These are phyloP conservation scores for Metschnikowia gruessii DNA, from an alignment of 805 yeast species.

Conservation along the genomic window DNA sequence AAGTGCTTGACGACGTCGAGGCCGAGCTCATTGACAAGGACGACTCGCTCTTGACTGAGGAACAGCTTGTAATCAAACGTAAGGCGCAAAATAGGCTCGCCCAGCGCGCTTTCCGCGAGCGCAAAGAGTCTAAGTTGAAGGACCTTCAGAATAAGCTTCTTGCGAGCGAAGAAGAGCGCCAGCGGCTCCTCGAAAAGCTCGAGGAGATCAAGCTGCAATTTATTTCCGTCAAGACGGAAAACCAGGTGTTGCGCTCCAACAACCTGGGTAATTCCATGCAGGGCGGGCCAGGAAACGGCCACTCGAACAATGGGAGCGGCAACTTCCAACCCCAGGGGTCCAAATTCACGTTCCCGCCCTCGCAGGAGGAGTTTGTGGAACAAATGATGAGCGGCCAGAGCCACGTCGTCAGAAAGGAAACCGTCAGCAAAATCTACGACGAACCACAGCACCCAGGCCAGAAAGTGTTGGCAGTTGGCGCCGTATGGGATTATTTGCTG, in stretches of 20 bases:
- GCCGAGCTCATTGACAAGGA: slow-evolving; percentile 35
- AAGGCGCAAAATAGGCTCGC: slow-evolving; percentile 85
- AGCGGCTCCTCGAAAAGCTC: slow-evolving; percentile 44
- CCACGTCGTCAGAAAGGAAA: slow-evolving; percentile 15
- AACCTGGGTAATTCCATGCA: neutral
- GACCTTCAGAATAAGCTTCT: slow-evolving; percentile 60
- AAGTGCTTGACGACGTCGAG: slow-evolving; percentile 31
- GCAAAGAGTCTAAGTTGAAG: slow-evolving; percentile 69
- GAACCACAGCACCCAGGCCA: slow-evolving; percentile 39
- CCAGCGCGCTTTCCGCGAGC: slow-evolving; percentile 80
- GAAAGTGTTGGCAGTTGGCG: slow-evolving; percentile 64
- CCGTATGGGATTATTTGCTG: slow-evolving; percentile 77
- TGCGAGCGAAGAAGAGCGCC: slow-evolving; percentile 55
- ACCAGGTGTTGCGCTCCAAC: slow-evolving; percentile 44
- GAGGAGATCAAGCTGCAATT: slow-evolving; percentile 54
- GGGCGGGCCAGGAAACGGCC: no score
- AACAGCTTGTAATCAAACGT: slow-evolving; percentile 50
- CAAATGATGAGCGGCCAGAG: slow-evolving; percentile 30
- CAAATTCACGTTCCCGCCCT: slow-evolving; percentile 35
- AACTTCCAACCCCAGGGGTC: neutral
- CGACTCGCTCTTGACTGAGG: slow-evolving; percentile 37
- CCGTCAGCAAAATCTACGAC: slow-evolving; percentile 33
- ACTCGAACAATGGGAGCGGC: no score
- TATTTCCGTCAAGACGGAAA: slow-evolving; percentile 57
- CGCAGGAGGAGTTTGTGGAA: slow-evolving; percentile 34